Percentiles rank a stretch among this genome's conserved stretches.
phyloP scores from a whole-genome alignment of 495 filamentous ascomycete species.

The Aspergillus sclerotiicarbonarius region DNA sequence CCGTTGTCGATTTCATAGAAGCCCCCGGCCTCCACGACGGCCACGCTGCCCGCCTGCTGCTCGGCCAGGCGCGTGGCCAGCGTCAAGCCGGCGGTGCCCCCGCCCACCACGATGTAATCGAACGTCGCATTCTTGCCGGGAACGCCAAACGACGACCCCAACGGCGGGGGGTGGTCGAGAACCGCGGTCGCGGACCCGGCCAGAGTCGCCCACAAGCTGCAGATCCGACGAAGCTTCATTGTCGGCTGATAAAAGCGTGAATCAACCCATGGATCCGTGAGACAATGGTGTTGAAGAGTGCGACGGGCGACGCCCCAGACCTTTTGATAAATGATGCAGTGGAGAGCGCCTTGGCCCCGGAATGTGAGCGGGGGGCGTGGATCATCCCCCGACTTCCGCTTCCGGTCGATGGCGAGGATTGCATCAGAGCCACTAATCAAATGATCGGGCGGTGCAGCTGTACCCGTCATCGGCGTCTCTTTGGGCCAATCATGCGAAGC shows the following conservation, averaged over 20 bases:
- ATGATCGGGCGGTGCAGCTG: too few species aligned
- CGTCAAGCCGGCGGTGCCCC: conserved; percentile 48
- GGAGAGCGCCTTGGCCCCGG: too few species aligned
- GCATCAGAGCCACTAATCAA: too few species aligned
- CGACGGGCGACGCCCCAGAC: too few species aligned
- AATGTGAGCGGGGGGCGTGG: too few species aligned
- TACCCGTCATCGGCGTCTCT: too few species aligned
- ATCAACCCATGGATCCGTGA: too few species aligned
- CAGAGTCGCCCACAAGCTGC: not conserved
- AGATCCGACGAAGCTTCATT: not conserved
- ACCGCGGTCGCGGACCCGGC: not conserved
- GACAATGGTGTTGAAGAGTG: too few species aligned
- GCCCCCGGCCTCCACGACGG: conserved; percentile 54
- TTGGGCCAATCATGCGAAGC: too few species aligned
- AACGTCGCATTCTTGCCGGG: not conserved
- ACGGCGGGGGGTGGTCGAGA: not conserved
- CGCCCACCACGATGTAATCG: conserved; percentile 50
- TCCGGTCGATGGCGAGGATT: too few species aligned
- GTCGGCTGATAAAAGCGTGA: not conserved
- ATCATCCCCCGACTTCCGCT: too few species aligned
- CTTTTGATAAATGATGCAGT: too few species aligned
- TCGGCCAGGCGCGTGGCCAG: conserved; percentile 43
- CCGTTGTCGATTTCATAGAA: conserved; percentile 51
- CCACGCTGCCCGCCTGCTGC: conserved; percentile 27
- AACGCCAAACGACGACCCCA: not conserved